phyloP scores from a whole-genome alignment of 73 alveolate genomes.

The Paraurostyla sp. region DNA sequence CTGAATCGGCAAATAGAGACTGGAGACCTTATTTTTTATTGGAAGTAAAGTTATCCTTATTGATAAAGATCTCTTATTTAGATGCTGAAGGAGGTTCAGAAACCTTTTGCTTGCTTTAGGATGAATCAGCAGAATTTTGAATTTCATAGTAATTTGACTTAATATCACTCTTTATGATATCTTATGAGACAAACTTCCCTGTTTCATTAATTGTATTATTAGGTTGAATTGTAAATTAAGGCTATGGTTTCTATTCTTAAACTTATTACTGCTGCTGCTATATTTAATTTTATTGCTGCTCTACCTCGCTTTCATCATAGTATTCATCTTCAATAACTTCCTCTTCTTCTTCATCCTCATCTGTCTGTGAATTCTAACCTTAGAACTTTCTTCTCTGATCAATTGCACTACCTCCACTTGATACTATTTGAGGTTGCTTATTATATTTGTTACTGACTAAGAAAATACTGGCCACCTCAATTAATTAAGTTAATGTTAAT shows the following conservation, averaged over 20 bases:
- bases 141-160: no score
- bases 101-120: no score
- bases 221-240: no score
- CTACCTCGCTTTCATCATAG: slow-evolving; percentile 15
- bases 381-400: background rate
- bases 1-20: no score
- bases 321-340: slow-evolving; percentile 36
- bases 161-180: no score
- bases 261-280: background rate
- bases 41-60: no score
- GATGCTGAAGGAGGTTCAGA: no score
- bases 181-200: no score
- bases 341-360: background rate
- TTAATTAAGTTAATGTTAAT: background rate
- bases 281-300: background rate
- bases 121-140: no score
- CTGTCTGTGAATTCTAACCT: background rate
- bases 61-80: no score
- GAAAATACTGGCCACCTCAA: background rate
- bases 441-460: background rate
- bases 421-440: background rate
- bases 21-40: no score
- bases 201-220: background rate
- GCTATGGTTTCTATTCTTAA: background rate
- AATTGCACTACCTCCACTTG: background rate